Evolutionary conservation across 768 basidiomycete genomes (phyloP).

Genomic region (Cystobasidium ongulense): DNA sequence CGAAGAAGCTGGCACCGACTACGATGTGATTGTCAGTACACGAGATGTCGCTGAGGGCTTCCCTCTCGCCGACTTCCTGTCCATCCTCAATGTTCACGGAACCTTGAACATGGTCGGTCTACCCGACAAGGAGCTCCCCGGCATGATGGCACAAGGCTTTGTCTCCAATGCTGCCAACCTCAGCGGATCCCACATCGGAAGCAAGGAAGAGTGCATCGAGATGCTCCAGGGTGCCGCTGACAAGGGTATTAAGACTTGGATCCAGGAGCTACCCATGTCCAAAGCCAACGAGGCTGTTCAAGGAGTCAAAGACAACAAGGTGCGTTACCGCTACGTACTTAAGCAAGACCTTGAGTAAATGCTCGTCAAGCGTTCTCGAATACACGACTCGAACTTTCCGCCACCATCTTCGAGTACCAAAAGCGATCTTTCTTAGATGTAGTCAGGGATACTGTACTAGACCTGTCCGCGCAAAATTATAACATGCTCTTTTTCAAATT

Average conservation of each 20-base stretch:
- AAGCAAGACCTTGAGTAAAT: constrained; percentile 19
- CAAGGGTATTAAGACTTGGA: constrained; percentile 53
- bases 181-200: constrained; percentile 51
- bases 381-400: no score
- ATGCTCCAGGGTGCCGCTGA: constrained; percentile 58
- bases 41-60: constrained; percentile 40
- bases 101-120: constrained; percentile 51
- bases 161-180: constrained; percentile 39
- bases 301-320: constrained; percentile 26
- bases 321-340: constrained; percentile 24
- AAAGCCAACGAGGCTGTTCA: constrained; percentile 30
- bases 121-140: constrained; percentile 36
- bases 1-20: constrained; percentile 31
- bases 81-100: constrained; percentile 53
- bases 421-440: background rate
- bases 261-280: constrained; percentile 38
- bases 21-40: constrained; percentile 41
- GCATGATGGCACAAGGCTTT: constrained; percentile 32
- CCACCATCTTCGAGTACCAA: no score
- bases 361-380: no score
- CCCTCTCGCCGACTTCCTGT: constrained; percentile 53
- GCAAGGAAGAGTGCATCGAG: constrained; percentile 53
- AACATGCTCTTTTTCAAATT: background rate
- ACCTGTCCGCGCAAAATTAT: background rate
- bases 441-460: background rate